Evolutionary conservation across 2,329 filamentous ascomycete species (phyloP).

Genomic region (Ophiocordyceps camponoti-leonardi): DNA sequence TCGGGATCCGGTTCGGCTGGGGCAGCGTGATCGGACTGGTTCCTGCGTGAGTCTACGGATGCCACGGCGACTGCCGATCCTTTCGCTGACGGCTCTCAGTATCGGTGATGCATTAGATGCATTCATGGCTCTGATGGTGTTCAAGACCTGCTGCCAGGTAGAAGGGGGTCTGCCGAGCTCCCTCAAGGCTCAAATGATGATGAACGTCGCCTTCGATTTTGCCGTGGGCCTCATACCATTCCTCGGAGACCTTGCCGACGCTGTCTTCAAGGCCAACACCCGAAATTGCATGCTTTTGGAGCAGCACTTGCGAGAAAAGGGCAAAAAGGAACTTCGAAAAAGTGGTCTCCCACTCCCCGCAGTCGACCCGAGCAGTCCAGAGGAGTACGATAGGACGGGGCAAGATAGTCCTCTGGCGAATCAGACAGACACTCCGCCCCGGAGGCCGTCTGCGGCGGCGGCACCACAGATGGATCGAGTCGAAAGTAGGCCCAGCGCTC

Average conservation of each 20-base stretch:
- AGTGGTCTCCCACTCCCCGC: conserved; percentile 28
- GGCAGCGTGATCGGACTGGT: conserved; percentile 69
- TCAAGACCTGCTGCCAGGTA: conserved; percentile 53
- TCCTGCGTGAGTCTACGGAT: conserved; percentile 47
- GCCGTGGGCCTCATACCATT: conserved; percentile 57
- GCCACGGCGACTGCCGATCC: not conserved
- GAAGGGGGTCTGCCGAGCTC: conserved; percentile 55
- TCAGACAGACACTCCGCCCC: conserved; percentile 10
- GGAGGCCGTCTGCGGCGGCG: conserved; percentile 8
- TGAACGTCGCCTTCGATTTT: conserved; percentile 66
- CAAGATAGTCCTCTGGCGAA: conserved; percentile 11
- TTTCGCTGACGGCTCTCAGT: conserved; percentile 20
- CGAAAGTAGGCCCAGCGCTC: conserved; percentile 8
- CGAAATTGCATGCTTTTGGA: conserved; percentile 57
- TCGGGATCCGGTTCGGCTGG: conserved; percentile 79
- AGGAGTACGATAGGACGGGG: conserved; percentile 27
- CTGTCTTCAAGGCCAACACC: conserved; percentile 57
- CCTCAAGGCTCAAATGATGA: conserved; percentile 54
- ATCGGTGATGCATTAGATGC: conserved; percentile 61
- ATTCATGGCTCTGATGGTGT: conserved; percentile 57
- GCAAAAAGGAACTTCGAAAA: conserved; percentile 35
- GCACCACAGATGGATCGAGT: conserved; percentile 6
- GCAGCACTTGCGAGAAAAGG: conserved; percentile 49
- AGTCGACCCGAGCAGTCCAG: conserved; percentile 33
- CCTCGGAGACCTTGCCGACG: conserved; percentile 59